Evolutionary conservation across 164 flowering plant species (phyloP).

Genomic region (grape (Vitis vinifera)): ASM3070453v1 NC_081820.1:1753001-1753500

Average conservation of each 20-base stretch:
- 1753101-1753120: conserved; percentile 43
- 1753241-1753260: conserved; percentile 34
- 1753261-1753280: conserved; percentile 15
- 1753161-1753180: conserved; percentile 25
- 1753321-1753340: not conserved
- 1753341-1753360: not conserved
- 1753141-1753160: conserved; percentile 20
- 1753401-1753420: no score
- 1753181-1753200: conserved; percentile 33
- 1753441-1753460: no score
- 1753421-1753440: no score
- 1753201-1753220: conserved; percentile 40
- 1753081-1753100: conserved; percentile 70
- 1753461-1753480: no score
- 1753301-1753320: conserved; percentile 11
- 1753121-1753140: conserved; percentile 37
- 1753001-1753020: conserved; percentile 25
- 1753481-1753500: no score
- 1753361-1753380: not conserved
- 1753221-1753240: conserved; percentile 64
- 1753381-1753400: not conserved
- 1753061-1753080: conserved; percentile 56
- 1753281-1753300: conserved; percentile 10
- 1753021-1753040: conserved; percentile 24
- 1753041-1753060: conserved; percentile 52